Base-by-base conservation (phyloP, 225 moss, liverwort and hornwort genomes). In the Sphagnum tenellum region DNA sequence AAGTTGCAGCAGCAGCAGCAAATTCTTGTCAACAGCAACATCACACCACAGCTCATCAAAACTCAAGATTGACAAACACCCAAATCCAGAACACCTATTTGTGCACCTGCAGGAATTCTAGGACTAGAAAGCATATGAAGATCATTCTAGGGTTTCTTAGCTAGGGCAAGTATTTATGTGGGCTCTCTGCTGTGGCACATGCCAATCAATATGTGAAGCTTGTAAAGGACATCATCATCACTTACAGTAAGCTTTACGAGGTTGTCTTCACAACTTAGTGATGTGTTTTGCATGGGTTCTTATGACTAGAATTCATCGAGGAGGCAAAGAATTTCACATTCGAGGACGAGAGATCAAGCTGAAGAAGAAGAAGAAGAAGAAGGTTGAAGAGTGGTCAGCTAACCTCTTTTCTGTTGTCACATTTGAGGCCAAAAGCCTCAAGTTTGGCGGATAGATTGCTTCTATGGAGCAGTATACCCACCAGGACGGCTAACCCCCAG, bases 361-460 rank as follows among this genome's bases (percentile, higher is more conserved):
- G 48, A 44, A 49, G 49, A 44, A 49, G 7, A 12, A 49, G 8
- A 48, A 49, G 7, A 48, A 65, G 50, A 29, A 49, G 48, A 14
- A 8, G 29, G 51, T 9, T 1, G 14, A 9, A 44, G 5, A 3
- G 51, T 14, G 10, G 3, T 11, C 8, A 45, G 45, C 67, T 12
- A 57, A 89, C 89, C 85, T 89, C 82, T 64, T 81, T 82, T 44
- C 83, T 80, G 69, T 83, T 86, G n/a, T 63, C 67, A 72, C 89
- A 89, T 75, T 82, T 85, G 3, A 89, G 72, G 61, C 61, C 62
- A 12, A 80, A 83, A 65, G 81, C 76, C 49, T 71, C 78, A 61
- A 70, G 63, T 10, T 80, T 74, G 61, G 78, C 76, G 62, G 73
- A 54, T 13, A 85, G 47, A 1, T 85, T 68, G 53, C 72, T 77